Conservation (phyloP, 2,329 filamentous ascomycete genomes). For the Colletotrichum kahawae region DNA sequence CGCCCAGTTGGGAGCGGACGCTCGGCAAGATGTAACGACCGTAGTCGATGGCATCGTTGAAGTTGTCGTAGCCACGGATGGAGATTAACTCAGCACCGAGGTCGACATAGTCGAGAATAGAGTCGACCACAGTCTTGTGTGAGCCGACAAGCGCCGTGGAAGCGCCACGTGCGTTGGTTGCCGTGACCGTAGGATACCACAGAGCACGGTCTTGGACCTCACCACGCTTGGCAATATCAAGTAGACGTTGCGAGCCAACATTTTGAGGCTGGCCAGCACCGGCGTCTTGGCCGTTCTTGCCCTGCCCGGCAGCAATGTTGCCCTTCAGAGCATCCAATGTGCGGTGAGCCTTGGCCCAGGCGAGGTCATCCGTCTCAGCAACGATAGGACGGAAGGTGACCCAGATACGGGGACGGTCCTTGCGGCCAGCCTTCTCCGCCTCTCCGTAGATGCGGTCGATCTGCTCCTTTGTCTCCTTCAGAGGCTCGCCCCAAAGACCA, state of each 20-base stretch:
- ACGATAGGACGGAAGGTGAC: slow-evolving; percentile 67
- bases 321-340: slow-evolving; percentile 56
- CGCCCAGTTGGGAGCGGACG: slow-evolving; percentile 44
- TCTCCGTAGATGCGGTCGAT: slow-evolving; percentile 65
- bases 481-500: slow-evolving; percentile 67
- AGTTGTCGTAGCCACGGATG: slow-evolving; percentile 65
- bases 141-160: slow-evolving; percentile 64
- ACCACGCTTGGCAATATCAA: slow-evolving; percentile 60
- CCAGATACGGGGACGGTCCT: slow-evolving; percentile 64
- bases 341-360: slow-evolving; percentile 64
- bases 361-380: slow-evolving; percentile 66
- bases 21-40: slow-evolving; percentile 59
- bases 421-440: slow-evolving; percentile 60
- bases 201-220: slow-evolving; percentile 65
- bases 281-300: slow-evolving; percentile 26
- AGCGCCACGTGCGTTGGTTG: slow-evolving; percentile 63
- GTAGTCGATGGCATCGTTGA: slow-evolving; percentile 65
- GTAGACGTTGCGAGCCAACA: slow-evolving; percentile 61
- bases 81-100: slow-evolving; percentile 62
- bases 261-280: slow-evolving; percentile 55
- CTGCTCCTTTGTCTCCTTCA: slow-evolving; percentile 68
- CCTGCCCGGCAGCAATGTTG: slow-evolving; percentile 41
- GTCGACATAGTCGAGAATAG: slow-evolving; percentile 62
- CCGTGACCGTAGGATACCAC: slow-evolving; percentile 69
- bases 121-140: slow-evolving; percentile 55